A percentile compares a stretch with the other conserved stretches of the same genome.
Evolutionary conservation across 1,284 basidiomycete species (phyloP).

Genomic region (Trametes pubescens): DNA sequence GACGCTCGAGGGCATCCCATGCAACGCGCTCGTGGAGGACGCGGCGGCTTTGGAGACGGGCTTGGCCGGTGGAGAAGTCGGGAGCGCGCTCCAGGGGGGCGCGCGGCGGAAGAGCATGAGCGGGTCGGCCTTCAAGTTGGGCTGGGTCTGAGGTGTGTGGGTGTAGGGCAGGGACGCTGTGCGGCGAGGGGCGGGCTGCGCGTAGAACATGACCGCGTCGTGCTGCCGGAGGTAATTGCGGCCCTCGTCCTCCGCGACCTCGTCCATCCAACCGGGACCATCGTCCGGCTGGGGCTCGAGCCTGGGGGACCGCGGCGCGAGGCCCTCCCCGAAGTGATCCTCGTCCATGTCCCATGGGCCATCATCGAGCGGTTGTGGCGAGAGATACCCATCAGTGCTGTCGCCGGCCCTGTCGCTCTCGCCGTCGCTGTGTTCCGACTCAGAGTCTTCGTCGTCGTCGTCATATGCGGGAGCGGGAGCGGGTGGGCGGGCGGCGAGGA

Average conservation of each 20-base stretch:
- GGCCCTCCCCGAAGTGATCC: conserved; percentile 1
- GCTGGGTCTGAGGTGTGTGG: background rate
- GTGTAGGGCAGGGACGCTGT: background rate
- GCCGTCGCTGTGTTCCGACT: background rate
- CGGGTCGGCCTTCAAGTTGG: conserved; percentile 17
- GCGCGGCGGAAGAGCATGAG: conserved; percentile 56
- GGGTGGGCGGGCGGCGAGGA: too few species aligned
- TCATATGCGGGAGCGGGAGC: background rate
- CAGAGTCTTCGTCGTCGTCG: background rate
- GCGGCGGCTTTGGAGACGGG: background rate
- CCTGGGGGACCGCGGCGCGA: background rate
- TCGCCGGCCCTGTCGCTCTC: too few species aligned
- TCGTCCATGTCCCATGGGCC: conserved; percentile 6
- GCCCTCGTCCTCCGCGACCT: conserved; percentile 23
- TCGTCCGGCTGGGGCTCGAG: conserved; percentile 1
- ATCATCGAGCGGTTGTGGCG: background rate
- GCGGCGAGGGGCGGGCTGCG: conserved; percentile 10
- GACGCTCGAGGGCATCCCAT: conserved; percentile 15
- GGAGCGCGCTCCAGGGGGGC: conserved; percentile 48
- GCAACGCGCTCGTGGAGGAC: background rate
- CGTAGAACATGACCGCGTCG: conserved; percentile 25
- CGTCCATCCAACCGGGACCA: background rate
- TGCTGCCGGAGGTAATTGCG: conserved; percentile 3
- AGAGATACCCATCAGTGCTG: too few species aligned
- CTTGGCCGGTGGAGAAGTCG: conserved; percentile 14